Evolutionary conservation across 2,329 filamentous ascomycete genomes (phyloP), one percentile per base, ranked within the genome.

Genomic region (Pseudocercospora pini-densiflorae): DNA sequence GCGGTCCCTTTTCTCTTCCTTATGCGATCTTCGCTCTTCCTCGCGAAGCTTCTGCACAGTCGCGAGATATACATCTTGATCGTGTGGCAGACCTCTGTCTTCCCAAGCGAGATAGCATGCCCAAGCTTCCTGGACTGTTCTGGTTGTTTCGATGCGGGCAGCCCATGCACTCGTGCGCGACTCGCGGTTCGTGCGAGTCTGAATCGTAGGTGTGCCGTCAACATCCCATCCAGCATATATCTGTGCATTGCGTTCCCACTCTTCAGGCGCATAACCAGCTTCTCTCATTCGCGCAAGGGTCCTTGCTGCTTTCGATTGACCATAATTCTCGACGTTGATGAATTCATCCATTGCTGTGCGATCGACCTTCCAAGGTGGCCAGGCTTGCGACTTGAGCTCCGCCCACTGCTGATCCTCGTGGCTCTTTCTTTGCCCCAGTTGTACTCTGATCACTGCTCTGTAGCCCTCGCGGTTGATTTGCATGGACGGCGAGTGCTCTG

Each of bases 341-440:
- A 82, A 79, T n/a, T 83, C 81, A 72, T 90, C 88, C 73, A 89
- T 86, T 0, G 86, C 87, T 16, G 86, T 83, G 61, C 82, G 86
- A 55, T 87, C 84, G 72, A 87, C 84, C 74, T 88, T 89, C 87
- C 87, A 90, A 0, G 88, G 88, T 14, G 88, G 88, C 88, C 88
- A 90, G 7, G 86, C 87, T 8, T 82, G 78, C 2, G 86, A 82
- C 78, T 90, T 88, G 21, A 89, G 78, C 53, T 81, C 78, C 2
- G 87, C 87, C 82, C 87, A 89, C 65, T 86, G 81, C 29, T 79
- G 82, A 72, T 90, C 88, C 29, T 79, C 77, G 0, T 71, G 43
- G 0, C 86, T 88, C 74, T 90, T 90, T 51, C 78, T 79, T 63
- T 86, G 86, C 5, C 84, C 83, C 12, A 89, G 77, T 71, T 89